A percentile compares a stretch with the other conserved stretches of the same genome.
phyloP scores from a whole-genome alignment of 495 filamentous ascomycete species.

The Recurvomyces mirabilis region DNA sequence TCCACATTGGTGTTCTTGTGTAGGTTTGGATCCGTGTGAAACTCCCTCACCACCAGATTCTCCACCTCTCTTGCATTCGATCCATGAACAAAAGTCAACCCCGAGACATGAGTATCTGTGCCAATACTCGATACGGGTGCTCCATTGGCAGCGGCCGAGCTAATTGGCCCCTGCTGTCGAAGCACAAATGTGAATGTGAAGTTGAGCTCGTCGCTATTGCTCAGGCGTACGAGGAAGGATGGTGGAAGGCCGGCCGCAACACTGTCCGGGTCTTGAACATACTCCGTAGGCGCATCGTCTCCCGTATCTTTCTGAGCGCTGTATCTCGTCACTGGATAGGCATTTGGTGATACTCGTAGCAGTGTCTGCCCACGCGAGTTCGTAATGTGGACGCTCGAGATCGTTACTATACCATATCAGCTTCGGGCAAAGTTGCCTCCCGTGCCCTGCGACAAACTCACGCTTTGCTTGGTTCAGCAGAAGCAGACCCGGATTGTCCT shows the following conservation, averaged over 20 bases:
- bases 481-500: neutral
- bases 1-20: constrained; percentile 96
- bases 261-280: constrained; percentile 85
- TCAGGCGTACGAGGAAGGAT: constrained; percentile 72
- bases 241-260: constrained; percentile 44
- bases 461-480: too few relatives aligned
- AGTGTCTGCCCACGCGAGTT: constrained; percentile 64
- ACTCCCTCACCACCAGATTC: constrained; percentile 85
- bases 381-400: constrained; percentile 67
- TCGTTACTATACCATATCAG: constrained; percentile 52
- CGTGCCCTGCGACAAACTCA: too few relatives aligned
- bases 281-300: constrained; percentile 72
- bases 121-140: constrained; percentile 28
- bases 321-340: constrained; percentile 75
- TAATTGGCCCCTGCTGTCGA: constrained; percentile 41
- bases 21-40: constrained; percentile 91
- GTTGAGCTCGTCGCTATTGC: constrained; percentile 78
- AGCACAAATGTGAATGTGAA: constrained; percentile 89
- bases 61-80: constrained; percentile 78
- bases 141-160: constrained; percentile 33
- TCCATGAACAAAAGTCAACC: constrained; percentile 84
- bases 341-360: constrained; percentile 71
- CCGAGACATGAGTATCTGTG: constrained; percentile 66
- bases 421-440: too few relatives aligned
- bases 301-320: constrained; percentile 60